phyloP scores from a whole-genome alignment of 2,329 filamentous ascomycete genomes.

The Stagonosporopsis tanaceti region DNA sequence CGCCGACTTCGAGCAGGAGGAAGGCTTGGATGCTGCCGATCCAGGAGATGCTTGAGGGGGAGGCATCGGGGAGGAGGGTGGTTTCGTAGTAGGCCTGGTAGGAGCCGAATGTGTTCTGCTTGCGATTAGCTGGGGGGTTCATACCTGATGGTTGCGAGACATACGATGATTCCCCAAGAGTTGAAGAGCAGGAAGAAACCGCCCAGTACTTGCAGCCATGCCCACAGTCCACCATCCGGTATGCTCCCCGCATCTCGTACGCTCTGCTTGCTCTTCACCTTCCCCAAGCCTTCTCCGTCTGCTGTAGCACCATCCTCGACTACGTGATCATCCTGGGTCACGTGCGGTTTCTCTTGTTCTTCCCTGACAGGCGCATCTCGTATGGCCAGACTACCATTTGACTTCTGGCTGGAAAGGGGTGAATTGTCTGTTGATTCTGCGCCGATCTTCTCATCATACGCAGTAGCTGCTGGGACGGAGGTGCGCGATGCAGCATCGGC shows the following conservation, averaged over 20 bases:
- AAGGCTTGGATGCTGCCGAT: conserved; percentile 59
- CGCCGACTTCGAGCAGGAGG: conserved; percentile 56
- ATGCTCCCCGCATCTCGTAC: conserved; percentile 54
- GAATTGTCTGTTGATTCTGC: neutral
- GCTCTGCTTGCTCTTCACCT: conserved; percentile 36
- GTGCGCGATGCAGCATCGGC: conserved; percentile 8
- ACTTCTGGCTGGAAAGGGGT: conserved; percentile 26
- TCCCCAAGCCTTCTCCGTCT: conserved; percentile 24
- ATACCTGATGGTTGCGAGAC: neutral
- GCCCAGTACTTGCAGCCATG: conserved; percentile 59
- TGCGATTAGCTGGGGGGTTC: neutral
- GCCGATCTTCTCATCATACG: conserved; percentile 25
- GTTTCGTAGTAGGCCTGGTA: conserved; percentile 60
- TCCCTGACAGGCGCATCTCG: conserved; percentile 13
- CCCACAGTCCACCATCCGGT: conserved; percentile 56
- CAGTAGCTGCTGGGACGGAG: neutral
- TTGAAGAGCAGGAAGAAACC: conserved; percentile 60
- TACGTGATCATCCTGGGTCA: conserved; percentile 19
- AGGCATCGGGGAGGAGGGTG: conserved; percentile 49
- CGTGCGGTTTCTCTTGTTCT: conserved; percentile 24
- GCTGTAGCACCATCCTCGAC: conserved; percentile 2
- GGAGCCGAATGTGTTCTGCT: conserved; percentile 55
- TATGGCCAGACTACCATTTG: conserved; percentile 19
- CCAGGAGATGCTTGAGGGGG: conserved; percentile 58
- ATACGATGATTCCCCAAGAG: conserved; percentile 51